Conservation (phyloP, 805 yeast species). For the Kurtzmaniella fragi region DNA sequence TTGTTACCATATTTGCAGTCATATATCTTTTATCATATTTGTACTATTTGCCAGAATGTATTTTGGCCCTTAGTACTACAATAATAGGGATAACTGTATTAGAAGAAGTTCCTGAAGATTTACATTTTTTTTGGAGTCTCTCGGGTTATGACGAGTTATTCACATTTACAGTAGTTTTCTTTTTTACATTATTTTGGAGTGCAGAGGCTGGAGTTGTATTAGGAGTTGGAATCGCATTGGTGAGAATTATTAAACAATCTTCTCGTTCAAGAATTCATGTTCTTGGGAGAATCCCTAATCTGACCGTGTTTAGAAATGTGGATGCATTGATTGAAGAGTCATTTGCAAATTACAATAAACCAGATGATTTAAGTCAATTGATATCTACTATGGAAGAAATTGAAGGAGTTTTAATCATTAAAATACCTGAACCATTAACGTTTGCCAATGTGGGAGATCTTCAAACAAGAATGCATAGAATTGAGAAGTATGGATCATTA, state of each 20-base stretch:
- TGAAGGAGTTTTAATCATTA: conserved; percentile 73
- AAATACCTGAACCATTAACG: conserved; percentile 83
- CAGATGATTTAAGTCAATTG: conserved; percentile 9
- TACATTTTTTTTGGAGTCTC: conserved; percentile 27
- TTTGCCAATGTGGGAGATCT: conserved; percentile 82
- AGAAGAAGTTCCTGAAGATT: conserved; percentile 28
- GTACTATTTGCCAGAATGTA: conserved; percentile 27
- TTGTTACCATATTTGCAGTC: conserved; percentile 17
- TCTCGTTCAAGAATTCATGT: conserved; percentile 82
- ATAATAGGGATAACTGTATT: conserved; percentile 49
- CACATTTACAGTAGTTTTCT: conserved; percentile 17
- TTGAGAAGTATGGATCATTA: conserved; percentile 74
- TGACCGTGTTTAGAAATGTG: conserved; percentile 59
- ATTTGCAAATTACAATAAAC: conserved; percentile 18
- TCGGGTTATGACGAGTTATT: conserved; percentile 26
- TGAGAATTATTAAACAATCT: conserved; percentile 57
- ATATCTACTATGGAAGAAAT: conserved; percentile 39
- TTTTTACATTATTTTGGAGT: conserved; percentile 29
- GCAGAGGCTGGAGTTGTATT: conserved; percentile 33
- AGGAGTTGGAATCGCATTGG: conserved; percentile 31
- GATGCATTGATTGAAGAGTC: conserved; percentile 50
- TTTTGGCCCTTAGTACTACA: conserved; percentile 29
- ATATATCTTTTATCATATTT: conserved; percentile 19
- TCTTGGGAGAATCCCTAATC: conserved; percentile 48
- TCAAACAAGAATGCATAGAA: conserved; percentile 56